Conservation (phyloP, 1,139 yeast species). For the Debaryomyces udenii region DNA sequence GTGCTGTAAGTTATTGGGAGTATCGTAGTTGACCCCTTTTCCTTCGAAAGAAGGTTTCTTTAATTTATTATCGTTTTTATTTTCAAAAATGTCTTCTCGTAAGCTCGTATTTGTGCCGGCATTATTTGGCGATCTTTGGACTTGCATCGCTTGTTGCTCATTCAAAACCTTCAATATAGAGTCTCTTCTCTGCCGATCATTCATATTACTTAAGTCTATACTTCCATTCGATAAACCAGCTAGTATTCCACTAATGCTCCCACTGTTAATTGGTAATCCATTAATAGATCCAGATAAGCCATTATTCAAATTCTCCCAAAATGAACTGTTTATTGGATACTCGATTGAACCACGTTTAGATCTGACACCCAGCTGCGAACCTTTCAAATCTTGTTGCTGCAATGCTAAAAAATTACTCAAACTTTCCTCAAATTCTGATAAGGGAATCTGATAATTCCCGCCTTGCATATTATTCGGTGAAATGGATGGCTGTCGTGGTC, state of each 20-base stretch:
- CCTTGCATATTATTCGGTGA: slow-evolving; percentile 3
- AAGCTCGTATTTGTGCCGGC: slow-evolving; percentile 24
- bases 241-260: slow-evolving; percentile 40
- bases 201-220: slow-evolving; percentile 45
- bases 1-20: slow-evolving; percentile 4
- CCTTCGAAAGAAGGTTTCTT: neutral
- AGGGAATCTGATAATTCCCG: slow-evolving; percentile 6
- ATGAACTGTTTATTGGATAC: slow-evolving; percentile 22
- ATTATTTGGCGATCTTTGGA: slow-evolving; percentile 18
- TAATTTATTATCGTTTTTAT: slow-evolving; percentile 11
- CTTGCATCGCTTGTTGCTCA: slow-evolving; percentile 29
- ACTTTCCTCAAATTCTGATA: slow-evolving; percentile 36
- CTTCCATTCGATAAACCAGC: slow-evolving; percentile 44
- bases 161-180: slow-evolving; percentile 43
- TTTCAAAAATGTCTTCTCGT: slow-evolving; percentile 49
- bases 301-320: slow-evolving; percentile 29
- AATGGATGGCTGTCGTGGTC: slow-evolving; percentile 19
- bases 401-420: slow-evolving; percentile 37
- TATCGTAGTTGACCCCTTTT: neutral
- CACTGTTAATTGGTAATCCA: slow-evolving; percentile 27
- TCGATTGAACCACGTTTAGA: slow-evolving; percentile 36
- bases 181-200: slow-evolving; percentile 45
- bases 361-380: slow-evolving; percentile 12
- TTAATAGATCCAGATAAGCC: slow-evolving; percentile 30
- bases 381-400: slow-evolving; percentile 22